These are phyloP conservation scores for Hypoxylon sp. DNA, from an alignment of 2,329 filamentous ascomycete species.

Conservation along the genomic window DNA sequence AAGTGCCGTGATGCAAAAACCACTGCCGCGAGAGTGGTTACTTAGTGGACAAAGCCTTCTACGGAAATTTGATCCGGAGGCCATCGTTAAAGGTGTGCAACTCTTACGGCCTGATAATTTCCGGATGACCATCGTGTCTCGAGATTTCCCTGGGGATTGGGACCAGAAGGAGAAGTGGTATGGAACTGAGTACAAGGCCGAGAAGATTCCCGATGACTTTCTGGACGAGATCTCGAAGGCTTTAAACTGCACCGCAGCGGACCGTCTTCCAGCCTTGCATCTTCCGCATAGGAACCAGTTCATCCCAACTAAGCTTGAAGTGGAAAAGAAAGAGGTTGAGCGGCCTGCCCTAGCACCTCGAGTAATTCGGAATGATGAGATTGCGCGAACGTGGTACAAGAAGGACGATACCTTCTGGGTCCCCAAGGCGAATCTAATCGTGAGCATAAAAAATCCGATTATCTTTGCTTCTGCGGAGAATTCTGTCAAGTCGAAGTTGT, in stretches of 20 bases:
- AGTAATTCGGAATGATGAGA: constrained; percentile 86
- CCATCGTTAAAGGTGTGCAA: constrained; percentile 80
- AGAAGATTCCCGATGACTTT: constrained; percentile 83
- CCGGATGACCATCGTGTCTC: constrained; percentile 84
- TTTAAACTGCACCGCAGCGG: constrained; percentile 67
- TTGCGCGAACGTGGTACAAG: constrained; percentile 93
- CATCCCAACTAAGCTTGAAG: constrained; percentile 91
- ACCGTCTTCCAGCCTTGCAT: constrained; percentile 79
- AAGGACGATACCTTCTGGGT: constrained; percentile 99
- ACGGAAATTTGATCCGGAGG: constrained; percentile 82
- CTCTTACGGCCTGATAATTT: constrained; percentile 91
- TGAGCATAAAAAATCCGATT: constrained; percentile 84
- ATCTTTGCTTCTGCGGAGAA: constrained; percentile 85
- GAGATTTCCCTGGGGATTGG: constrained; percentile 87
- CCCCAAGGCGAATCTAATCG: constrained; percentile 88
- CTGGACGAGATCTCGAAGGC: constrained; percentile 78
- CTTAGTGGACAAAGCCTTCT: constrained; percentile 84
- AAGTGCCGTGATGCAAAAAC: constrained; percentile 91
- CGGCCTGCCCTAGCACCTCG: constrained; percentile 81
- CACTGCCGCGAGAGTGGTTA: constrained; percentile 87
- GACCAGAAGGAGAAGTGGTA: constrained; percentile 96
- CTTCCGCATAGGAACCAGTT: constrained; percentile 96
- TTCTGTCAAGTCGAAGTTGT: constrained; percentile 82
- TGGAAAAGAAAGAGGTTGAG: constrained; percentile 92
- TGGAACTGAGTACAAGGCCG: constrained; percentile 90